These are phyloP conservation scores for Naegleria gruberi DNA, from an alignment of 208 protist genomes.

Conservation along the genomic window DNA sequence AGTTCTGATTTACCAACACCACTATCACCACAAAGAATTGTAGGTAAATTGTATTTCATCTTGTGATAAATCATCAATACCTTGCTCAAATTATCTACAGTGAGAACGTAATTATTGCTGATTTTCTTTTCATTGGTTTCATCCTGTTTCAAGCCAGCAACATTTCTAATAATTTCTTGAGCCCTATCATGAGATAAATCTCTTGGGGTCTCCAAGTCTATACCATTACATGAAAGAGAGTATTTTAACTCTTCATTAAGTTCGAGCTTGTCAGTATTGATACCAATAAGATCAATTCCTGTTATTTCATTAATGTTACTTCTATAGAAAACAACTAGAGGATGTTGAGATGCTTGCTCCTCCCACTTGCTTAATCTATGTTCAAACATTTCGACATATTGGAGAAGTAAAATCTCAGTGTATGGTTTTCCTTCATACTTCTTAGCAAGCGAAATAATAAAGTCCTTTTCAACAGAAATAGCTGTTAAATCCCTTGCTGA, in stretches of 20 bases:
- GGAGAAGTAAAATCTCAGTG: not conserved
- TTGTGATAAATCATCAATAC: conserved; percentile 45
- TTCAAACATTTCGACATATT: conserved; percentile 7
- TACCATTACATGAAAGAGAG: not conserved
- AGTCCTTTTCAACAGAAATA: not conserved
- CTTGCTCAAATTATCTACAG: conserved; percentile 56
- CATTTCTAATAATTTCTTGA: not conserved
- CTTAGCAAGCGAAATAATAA: not conserved
- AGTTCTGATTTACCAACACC: conserved; percentile 57
- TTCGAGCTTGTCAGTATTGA: not conserved
- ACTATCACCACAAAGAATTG: conserved; percentile 54
- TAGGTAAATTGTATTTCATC: conserved; percentile 37
- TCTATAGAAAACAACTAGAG: not conserved
- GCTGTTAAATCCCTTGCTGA: not conserved
- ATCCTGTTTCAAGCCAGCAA: not conserved
- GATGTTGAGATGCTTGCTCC: not conserved
- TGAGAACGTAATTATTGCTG: conserved; percentile 43
- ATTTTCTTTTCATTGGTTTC: not conserved
- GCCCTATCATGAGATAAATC: not conserved
- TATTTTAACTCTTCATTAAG: not conserved
- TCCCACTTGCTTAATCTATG: not conserved
- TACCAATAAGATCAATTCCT: not conserved
- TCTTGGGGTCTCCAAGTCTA: not conserved
- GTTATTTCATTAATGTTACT: not conserved
- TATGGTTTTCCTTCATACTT: not conserved